Evolutionary conservation across 768 basidiomycete species (phyloP).

Genomic region (Lentinula sp.): DNA sequence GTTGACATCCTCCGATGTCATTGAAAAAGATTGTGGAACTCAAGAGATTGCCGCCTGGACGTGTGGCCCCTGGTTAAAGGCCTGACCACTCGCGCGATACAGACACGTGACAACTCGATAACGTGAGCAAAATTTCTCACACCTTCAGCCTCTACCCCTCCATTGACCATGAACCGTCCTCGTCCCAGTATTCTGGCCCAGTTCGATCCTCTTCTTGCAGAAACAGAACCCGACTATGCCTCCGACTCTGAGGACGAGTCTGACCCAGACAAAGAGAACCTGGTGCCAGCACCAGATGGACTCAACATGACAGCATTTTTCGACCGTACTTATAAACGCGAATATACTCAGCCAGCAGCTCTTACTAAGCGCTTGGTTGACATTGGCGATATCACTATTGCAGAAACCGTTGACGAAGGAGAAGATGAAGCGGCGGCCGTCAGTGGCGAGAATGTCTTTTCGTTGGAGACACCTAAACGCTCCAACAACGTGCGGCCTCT

Average conservation of each 20-base stretch:
- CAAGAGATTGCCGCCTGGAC: background rate
- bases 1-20: conserved; percentile 31
- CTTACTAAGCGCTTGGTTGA: conserved; percentile 40
- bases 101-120: background rate
- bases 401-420: conserved; percentile 22
- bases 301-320: conserved; percentile 31
- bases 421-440: conserved; percentile 18
- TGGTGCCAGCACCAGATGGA: conserved; percentile 14
- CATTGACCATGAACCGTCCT: conserved; percentile 24
- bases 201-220: conserved; percentile 41
- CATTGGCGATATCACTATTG: conserved; percentile 42
- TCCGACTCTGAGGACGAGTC: conserved; percentile 10
- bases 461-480: conserved; percentile 11
- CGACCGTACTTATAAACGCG: conserved; percentile 20
- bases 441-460: conserved; percentile 25
- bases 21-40: background rate
- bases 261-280: conserved; percentile 45
- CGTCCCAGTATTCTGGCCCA: conserved; percentile 41
- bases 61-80: background rate
- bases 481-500: background rate
- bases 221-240: conserved; percentile 16
- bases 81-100: background rate
- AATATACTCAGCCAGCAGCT: conserved; percentile 18
- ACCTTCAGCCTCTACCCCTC: background rate
- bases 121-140: background rate